These are phyloP conservation scores for Leishmania braziliensis DNA, from an alignment of 208 protist genomes.

Conservation along the genomic window DNA sequence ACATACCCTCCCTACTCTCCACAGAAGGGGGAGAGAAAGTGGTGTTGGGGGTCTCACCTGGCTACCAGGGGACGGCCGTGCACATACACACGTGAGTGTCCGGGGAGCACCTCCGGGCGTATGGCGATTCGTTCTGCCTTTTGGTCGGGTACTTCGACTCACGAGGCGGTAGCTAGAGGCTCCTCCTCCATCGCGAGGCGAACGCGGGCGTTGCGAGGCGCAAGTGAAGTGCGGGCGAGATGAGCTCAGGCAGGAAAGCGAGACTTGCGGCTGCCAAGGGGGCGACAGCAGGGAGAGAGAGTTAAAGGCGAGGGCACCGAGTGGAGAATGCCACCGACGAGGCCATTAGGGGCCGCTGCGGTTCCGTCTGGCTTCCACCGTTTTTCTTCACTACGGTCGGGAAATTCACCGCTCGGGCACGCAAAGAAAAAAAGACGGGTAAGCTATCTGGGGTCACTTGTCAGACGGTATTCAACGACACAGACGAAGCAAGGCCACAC, in stretches of 20 bases:
- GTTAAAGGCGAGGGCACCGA: not conserved
- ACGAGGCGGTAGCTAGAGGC: not conserved
- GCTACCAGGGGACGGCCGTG: not conserved
- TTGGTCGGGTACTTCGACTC: not conserved
- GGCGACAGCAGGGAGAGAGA: not conserved
- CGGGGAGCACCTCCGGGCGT: not conserved
- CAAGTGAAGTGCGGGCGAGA: not conserved
- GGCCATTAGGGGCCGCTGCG: not conserved
- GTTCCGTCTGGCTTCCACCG: not conserved
- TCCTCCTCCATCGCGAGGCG: not conserved
- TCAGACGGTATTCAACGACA: not conserved
- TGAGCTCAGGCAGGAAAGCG: not conserved
- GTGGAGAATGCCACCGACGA: not conserved
- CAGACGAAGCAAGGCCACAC: not conserved
- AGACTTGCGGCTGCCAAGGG: not conserved
- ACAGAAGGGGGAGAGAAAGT: not conserved
- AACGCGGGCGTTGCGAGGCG: not conserved
- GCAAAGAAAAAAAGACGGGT: not conserved
- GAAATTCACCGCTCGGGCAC: not conserved
- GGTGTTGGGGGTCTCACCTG: not conserved
- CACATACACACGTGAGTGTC: not conserved
- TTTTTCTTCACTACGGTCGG: not conserved
- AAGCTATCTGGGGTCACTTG: not conserved
- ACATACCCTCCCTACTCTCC: not conserved
- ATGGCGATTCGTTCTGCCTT: not conserved